Evolutionary conservation across 306 rosid genomes (phyloP).

Genomic region (Castanea crenata): DNA sequence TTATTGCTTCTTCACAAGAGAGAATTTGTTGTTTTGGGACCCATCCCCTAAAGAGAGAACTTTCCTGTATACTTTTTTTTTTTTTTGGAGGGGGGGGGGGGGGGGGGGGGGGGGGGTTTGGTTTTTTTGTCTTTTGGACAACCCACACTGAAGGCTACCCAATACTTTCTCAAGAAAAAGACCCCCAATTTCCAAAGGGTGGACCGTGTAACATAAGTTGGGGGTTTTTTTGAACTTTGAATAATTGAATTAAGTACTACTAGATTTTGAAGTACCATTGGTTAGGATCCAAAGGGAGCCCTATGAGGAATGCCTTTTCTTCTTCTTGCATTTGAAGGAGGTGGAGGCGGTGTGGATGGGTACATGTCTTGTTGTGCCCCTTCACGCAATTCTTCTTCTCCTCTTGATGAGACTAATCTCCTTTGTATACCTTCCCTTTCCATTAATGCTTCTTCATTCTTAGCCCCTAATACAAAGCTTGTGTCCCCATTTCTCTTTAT

Average conservation of each 20-base stretch:
- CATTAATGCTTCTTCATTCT: constrained; percentile 42
- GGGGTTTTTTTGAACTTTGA: background rate
- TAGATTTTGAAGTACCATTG: background rate
- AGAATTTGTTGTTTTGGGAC: constrained; percentile 65
- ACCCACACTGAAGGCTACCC: constrained; percentile 40
- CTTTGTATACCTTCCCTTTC: constrained; percentile 41
- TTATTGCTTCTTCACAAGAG: constrained; percentile 79
- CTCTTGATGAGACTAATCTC: constrained; percentile 32
- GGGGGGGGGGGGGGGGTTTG: too few relatives aligned
- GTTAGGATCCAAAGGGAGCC: constrained; percentile 81
- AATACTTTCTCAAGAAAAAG: constrained; percentile 30
- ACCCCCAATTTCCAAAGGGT: constrained; percentile 20
- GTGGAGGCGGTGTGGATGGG: constrained; percentile 74
- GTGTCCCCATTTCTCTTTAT: constrained; percentile 81
- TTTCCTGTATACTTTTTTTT: constrained; percentile 53
- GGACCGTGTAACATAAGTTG: constrained; percentile 12
- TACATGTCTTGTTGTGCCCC: constrained; percentile 72
- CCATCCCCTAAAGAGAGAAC: constrained; percentile 62
- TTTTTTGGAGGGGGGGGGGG: background rate
- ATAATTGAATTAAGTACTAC: background rate
- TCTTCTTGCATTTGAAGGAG: constrained; percentile 78
- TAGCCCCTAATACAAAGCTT: constrained; percentile 57
- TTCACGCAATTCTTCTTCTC: constrained; percentile 70
- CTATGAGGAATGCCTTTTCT: constrained; percentile 97
- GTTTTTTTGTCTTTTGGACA: constrained; percentile 31